These are phyloP conservation scores for Lumnitzera littorea DNA, from an alignment of 345 rosid species.

Conservation along the genomic window DNA sequence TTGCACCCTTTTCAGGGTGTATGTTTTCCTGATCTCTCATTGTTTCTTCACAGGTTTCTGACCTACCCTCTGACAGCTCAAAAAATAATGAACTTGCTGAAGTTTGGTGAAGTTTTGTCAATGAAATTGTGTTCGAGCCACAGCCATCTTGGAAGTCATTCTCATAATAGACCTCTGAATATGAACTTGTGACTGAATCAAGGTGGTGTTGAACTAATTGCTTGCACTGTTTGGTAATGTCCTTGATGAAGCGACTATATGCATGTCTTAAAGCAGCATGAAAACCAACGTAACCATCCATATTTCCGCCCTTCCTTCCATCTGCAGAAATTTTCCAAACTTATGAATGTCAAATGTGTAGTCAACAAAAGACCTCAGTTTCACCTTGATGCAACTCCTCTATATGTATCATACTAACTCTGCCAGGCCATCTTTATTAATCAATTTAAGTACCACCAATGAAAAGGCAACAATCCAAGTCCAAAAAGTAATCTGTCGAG, in stretches of 20 bases:
- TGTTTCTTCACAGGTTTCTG: conserved; percentile 35
- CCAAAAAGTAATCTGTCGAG: too few species aligned
- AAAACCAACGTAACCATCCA: conserved; percentile 87
- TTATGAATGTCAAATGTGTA: background rate
- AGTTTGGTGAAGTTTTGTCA: conserved; percentile 36
- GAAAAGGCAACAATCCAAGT: too few species aligned
- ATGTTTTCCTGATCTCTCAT: conserved; percentile 70
- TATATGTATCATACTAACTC: too few species aligned
- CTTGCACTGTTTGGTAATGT: conserved; percentile 83
- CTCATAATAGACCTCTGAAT: conserved; percentile 88
- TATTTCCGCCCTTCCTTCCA: conserved; percentile 53
- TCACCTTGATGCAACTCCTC: too few species aligned
- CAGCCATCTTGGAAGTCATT: conserved; percentile 55
- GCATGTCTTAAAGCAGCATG: conserved; percentile 81
- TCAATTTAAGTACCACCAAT: too few species aligned
- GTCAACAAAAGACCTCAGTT: background rate
- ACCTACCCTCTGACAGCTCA: conserved; percentile 57
- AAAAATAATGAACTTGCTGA: conserved; percentile 56
- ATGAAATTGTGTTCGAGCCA: conserved; percentile 33
- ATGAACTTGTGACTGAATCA: conserved; percentile 92
- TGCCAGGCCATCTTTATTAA: too few species aligned
- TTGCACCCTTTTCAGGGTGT: conserved; percentile 59
- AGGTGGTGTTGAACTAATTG: conserved; percentile 86
- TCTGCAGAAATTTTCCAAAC: conserved; percentile 33
- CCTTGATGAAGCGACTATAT: conserved; percentile 61